phyloP scores from a whole-genome alignment of 129 eudicot species.

The Chrysanthemum lavandulifolium region DNA sequence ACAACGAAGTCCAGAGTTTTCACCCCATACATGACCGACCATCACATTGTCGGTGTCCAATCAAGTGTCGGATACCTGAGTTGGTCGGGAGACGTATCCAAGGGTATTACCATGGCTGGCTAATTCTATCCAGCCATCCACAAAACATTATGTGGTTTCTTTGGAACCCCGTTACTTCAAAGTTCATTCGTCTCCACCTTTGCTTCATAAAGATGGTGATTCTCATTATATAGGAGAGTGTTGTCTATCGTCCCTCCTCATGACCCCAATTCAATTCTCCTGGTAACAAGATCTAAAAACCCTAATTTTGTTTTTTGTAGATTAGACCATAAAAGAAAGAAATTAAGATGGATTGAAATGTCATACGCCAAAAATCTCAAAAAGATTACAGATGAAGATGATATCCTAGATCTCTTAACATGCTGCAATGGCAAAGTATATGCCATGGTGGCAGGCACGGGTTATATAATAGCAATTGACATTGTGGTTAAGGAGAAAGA shows the following conservation, averaged over 20 bases:
- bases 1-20: not conserved
- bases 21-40: not conserved
- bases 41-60: not conserved
- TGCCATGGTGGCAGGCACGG: not conserved
- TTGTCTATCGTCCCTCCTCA: constrained; percentile 24
- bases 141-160: not conserved
- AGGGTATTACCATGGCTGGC: constrained; percentile 3
- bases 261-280: constrained; percentile 1
- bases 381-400: not conserved
- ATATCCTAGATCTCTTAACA: not conserved
- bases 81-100: constrained; percentile 1
- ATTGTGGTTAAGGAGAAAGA: not conserved
- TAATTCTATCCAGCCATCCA: constrained; percentile 9
- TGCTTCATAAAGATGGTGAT: not conserved
- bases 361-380: constrained; percentile 9
- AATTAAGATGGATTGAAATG: not conserved
- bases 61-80: not conserved
- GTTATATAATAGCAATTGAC: constrained; percentile 1
- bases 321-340: not conserved
- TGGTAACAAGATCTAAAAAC: constrained; percentile 1
- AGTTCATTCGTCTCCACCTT: not conserved
- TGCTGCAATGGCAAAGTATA: constrained; percentile 21
- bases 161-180: not conserved
- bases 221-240: not conserved
- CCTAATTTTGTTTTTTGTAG: constrained; percentile 17